Base-by-base conservation (phyloP, 1,284 basidiomycete genomes). In the Boletellus deceptivus region DNA sequence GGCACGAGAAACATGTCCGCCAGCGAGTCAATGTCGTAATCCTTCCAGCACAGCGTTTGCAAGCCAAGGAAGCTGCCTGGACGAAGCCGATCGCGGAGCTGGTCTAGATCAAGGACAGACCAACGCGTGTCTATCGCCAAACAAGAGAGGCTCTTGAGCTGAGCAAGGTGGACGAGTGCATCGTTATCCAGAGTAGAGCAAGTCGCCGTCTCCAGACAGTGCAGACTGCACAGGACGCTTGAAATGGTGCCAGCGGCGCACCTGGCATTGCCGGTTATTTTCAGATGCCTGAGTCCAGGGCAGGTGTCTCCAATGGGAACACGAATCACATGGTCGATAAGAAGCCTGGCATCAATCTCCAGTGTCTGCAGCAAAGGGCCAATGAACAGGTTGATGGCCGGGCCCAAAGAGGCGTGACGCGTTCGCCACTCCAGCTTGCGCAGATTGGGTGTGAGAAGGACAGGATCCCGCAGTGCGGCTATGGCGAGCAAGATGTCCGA, bases 361-460 rank as follows among this genome's bases (percentile, higher is more conserved):
- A 64, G 46, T 38, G 59, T 64, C 1, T 43, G 46, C 29, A 64
- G 48, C 10, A 51, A 55, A 38, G 60, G 60, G 27, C 50, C n/a
- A 34, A 61, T 48, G 11, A 64, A 60, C 34, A 64, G 51, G n/a
- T 62, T 62, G 49, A 61, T 54, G 1, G 41, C 48, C 0, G 49
- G 35, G 29, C 22, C 17, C 17, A 52, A 18, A 1, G 29, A 29
- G 4, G 27, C 34, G 16, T 43, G 31, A 27, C 6, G 42, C 16
- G 54, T 24, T 24, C 49, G 49, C 62, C 60, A 61, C 45, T 53
- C 50, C n/a, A 64, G 47, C 17, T 52, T 41, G 31, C 46, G 62
- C 25, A 64, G 60, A 37, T 61, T 58, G 5, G 62, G 62, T 2
- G 58, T 62, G 47, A 62, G 60, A 17, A 64, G 27, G 29, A 48